These are phyloP conservation scores for Boletus rex-veris DNA, from an alignment of 768 basidiomycete species.

Conservation along the genomic window DNA sequence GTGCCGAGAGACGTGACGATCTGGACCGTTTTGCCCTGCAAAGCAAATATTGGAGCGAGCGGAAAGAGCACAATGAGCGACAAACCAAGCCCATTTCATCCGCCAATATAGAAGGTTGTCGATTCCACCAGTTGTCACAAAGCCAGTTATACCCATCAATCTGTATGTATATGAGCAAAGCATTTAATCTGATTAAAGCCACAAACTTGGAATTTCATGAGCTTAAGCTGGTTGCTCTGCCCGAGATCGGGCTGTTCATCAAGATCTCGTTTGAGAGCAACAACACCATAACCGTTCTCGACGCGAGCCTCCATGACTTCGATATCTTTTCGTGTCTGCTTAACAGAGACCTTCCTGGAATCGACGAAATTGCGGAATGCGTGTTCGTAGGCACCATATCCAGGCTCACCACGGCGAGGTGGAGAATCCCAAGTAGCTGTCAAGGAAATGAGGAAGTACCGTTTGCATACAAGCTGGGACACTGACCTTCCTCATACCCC, in stretches of 20 bases:
- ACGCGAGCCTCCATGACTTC: slow-evolving; percentile 49
- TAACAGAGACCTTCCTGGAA: slow-evolving; percentile 59
- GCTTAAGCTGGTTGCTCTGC: slow-evolving; percentile 55
- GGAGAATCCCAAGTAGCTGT: slow-evolving; percentile 94
- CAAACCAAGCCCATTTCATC: slow-evolving; percentile 95
- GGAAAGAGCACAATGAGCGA: neutral
- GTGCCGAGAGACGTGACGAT: slow-evolving; percentile 80
- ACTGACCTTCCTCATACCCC: slow-evolving; percentile 85
- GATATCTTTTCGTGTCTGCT: slow-evolving; percentile 40
- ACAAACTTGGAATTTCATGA: slow-evolving; percentile 86
- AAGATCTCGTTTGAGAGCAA: slow-evolving; percentile 40
- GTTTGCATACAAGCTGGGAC: neutral
- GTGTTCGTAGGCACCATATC: slow-evolving; percentile 58
- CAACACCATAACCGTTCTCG: slow-evolving; percentile 51
- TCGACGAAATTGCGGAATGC: slow-evolving; percentile 68
- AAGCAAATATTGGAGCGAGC: slow-evolving; percentile 6
- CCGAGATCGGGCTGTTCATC: slow-evolving; percentile 64
- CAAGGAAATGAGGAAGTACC: neutral
- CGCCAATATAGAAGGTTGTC: slow-evolving; percentile 83
- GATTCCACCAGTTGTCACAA: slow-evolving; percentile 83
- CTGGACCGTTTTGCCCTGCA: slow-evolving; percentile 88
- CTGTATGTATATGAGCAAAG: slow-evolving; percentile 34
- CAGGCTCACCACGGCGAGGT: slow-evolving; percentile 53
- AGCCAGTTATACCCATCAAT: slow-evolving; percentile 84
- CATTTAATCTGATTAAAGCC: slow-evolving; percentile 1